Base-by-base conservation (phyloP, 495 filamentous ascomycete genomes). In the Penicillium soppii region DNA sequence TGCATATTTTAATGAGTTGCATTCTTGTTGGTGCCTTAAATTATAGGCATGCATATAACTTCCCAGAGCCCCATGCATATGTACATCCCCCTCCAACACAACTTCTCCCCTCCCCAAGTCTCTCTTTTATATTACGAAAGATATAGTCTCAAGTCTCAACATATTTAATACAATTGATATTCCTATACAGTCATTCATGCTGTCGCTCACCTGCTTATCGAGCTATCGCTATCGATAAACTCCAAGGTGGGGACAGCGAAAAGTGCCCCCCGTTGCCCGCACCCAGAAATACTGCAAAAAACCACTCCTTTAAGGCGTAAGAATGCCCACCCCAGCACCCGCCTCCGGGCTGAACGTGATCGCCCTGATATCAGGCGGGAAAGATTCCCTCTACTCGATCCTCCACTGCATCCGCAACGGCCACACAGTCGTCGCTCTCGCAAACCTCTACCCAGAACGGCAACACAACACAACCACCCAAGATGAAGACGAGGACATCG, bases 371-470 rank as follows among this genome's bases (percentile, higher is more conserved):
- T 98, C 94, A 13, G 94, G 94, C 51, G 94, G 94, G 35, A 98
- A 98, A 71, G 94, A 98, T 74, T 96, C 91, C 33, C 85, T 98
- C 67, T 96, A 88, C 74, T 91, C 91, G 1, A 78, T 96, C 54
- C 82, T 96, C 40, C 94, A 98, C 74, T 95, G 90, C 67, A 74
- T 89, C 45, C 82, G 80, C 37, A 89, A 95, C 67, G 91, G 91
- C 7, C 92, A 97, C 66, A 78, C 78, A 29, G 80, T 97, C 48
- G 80, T 96, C 48, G 94, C 95, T 5, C 72, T 97, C 12, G 95
- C 89, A 27, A 98, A 97, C 65, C 76, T 98, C 7, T 79, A 90
- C 62, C 91, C 94, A 16, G 60, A 60, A 36, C 48, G 43, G 6
- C 21, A 15, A 12, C 22, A 36, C 6, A 36, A 23, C 26, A 16